Evolutionary conservation across 345 rosid species (phyloP).

Genomic region (Brassica juncea): DNA sequence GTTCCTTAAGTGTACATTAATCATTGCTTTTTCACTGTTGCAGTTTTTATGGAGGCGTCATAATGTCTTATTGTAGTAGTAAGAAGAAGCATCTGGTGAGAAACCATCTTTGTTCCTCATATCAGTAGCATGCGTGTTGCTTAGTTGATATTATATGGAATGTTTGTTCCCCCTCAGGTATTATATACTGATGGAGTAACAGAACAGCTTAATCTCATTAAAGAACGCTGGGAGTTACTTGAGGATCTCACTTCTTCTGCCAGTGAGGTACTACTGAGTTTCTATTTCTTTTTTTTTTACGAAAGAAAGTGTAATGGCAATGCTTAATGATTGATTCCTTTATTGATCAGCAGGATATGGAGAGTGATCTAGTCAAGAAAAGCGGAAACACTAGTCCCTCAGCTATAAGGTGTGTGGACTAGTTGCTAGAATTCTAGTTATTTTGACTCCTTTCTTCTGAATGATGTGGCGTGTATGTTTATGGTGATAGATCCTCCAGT

Average conservation of each 20-base stretch:
- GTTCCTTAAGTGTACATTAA: background rate
- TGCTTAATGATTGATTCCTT: constrained; percentile 8
- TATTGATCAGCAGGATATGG: constrained; percentile 38
- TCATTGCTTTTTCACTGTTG: background rate
- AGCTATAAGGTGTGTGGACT: too few species aligned
- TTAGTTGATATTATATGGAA: background rate
- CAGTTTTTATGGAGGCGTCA: background rate
- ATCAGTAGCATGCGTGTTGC: background rate
- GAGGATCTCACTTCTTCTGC: constrained; percentile 6
- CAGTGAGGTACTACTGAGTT: constrained; percentile 23
- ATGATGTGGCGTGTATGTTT: too few species aligned
- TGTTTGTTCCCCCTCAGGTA: background rate
- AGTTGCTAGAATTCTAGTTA: too few species aligned
- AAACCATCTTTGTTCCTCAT: background rate
- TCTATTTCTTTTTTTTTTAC: constrained; percentile 1
- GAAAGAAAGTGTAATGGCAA: background rate
- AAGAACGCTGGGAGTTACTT: background rate
- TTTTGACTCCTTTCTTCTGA: too few species aligned
- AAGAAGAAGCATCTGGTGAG: background rate
- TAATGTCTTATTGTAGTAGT: background rate
- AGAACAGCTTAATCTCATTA: background rate
- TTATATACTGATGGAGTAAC: background rate
- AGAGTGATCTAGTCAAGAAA: too few species aligned
- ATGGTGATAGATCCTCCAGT: too few species aligned
- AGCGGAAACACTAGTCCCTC: too few species aligned